Evolutionary conservation across 2,329 filamentous ascomycete species (phyloP).

Genomic region (Arthroderma sp.): DNA sequence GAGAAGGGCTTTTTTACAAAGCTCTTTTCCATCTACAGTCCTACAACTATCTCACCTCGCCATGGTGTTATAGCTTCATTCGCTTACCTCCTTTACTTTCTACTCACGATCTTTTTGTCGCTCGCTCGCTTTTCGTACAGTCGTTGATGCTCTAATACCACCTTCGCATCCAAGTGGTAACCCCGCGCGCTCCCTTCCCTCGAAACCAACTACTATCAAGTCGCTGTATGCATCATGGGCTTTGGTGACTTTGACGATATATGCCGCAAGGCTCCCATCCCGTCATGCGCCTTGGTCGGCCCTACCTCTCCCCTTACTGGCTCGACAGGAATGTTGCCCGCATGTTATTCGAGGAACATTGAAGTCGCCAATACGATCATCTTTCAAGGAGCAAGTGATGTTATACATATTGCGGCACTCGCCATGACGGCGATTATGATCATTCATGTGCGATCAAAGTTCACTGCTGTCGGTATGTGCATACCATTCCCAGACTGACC

Average conservation of each 20-base stretch:
- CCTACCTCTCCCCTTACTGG: slow-evolving; percentile 47
- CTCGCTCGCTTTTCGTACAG: too few species aligned
- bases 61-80: neutral
- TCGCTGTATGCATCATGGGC: slow-evolving; percentile 46
- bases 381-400: slow-evolving; percentile 81
- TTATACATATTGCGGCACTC: slow-evolving; percentile 82
- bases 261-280: slow-evolving; percentile 73
- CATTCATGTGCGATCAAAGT: slow-evolving; percentile 89
- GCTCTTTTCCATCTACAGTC: neutral
- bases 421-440: slow-evolving; percentile 97
- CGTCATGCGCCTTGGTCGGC: slow-evolving; percentile 76
- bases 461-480: slow-evolving; percentile 80
- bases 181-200: too few species aligned
- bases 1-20: neutral
- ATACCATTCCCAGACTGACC: slow-evolving; percentile 1
- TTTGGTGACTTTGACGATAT: slow-evolving; percentile 85
- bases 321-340: slow-evolving; percentile 66
- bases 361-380: slow-evolving; percentile 97
- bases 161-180: too few species aligned
- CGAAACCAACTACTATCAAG: too few species aligned
- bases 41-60: neutral
- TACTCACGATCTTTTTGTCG: too few species aligned
- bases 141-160: too few species aligned
- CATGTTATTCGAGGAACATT: slow-evolving; percentile 88
- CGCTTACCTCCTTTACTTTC: neutral